Evolutionary conservation across 2,329 filamentous ascomycete genomes (phyloP).

Genomic region (Ceratocystis destructans): DNA sequence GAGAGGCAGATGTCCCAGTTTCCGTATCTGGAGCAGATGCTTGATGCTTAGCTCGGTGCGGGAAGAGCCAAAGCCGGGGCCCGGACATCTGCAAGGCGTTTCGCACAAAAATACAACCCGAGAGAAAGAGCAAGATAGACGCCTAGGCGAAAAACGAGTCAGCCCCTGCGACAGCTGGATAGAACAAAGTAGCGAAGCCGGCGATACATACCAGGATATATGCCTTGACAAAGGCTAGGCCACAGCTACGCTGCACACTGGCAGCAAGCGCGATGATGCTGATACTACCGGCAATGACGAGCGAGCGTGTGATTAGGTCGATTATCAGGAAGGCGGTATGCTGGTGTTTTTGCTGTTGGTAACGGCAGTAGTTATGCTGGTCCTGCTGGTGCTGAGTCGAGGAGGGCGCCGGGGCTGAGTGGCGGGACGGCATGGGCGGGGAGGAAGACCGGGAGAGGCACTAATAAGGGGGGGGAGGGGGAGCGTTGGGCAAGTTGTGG

Average conservation of each 20-base stretch:
- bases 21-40: not conserved
- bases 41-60: not conserved
- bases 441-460: not conserved
- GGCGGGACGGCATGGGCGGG: constrained; percentile 5
- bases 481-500: not conserved
- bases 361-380: not conserved
- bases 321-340: constrained; percentile 9
- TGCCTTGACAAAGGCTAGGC: constrained; percentile 7
- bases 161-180: not conserved
- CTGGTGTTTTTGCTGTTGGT: not conserved
- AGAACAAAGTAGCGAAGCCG: not conserved
- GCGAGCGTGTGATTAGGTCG: constrained; percentile 8
- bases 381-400: not conserved
- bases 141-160: not conserved
- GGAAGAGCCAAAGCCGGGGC: not conserved
- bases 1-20: no score
- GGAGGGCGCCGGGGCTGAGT: not conserved
- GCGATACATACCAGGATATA: constrained; percentile 8
- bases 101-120: not conserved
- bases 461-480: not conserved
- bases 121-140: constrained; percentile 5
- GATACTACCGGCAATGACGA: constrained; percentile 6
- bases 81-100: not conserved
- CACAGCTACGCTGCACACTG: not conserved
- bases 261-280: constrained; percentile 8